Evolutionary conservation across 345 rosid species (phyloP).

Genomic region (Punica granatum): DNA sequence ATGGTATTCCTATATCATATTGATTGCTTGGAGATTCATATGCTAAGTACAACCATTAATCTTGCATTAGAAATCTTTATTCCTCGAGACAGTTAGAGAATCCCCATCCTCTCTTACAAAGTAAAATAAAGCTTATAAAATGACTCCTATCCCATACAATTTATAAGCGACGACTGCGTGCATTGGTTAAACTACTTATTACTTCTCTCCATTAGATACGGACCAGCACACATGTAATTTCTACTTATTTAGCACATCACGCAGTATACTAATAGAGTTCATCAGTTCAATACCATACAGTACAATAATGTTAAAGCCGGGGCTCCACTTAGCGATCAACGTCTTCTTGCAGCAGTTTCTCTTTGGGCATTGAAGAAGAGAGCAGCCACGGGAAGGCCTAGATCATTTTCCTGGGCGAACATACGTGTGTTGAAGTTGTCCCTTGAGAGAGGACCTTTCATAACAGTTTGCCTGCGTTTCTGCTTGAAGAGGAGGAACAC

Average conservation of each 20-base stretch:
- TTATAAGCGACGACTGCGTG: background rate
- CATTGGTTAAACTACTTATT: background rate
- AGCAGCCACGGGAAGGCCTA: slow-evolving; percentile 79
- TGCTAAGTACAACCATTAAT: too few relatives aligned
- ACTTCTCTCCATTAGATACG: background rate
- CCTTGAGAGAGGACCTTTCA: slow-evolving; percentile 43
- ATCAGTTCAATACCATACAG: background rate
- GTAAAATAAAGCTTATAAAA: background rate
- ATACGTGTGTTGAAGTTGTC: slow-evolving; percentile 60
- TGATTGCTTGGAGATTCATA: too few relatives aligned
- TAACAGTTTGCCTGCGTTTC: slow-evolving; percentile 44
- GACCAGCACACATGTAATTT: background rate
- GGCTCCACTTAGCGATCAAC: slow-evolving; percentile 22
- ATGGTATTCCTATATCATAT: too few relatives aligned
- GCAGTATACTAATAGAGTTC: too few relatives aligned
- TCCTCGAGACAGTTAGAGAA: background rate
- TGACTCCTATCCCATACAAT: background rate
- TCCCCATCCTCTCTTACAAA: background rate
- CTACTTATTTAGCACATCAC: background rate
- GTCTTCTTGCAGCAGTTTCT: slow-evolving; percentile 94
- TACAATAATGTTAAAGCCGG: background rate
- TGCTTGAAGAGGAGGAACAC: slow-evolving; percentile 82
- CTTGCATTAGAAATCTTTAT: background rate
- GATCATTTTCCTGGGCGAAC: slow-evolving; percentile 70
- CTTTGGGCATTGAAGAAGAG: slow-evolving; percentile 90